Evolutionary conservation across 345 rosid genomes (phyloP).

Genomic region (Toxicodendron radicans): DNA sequence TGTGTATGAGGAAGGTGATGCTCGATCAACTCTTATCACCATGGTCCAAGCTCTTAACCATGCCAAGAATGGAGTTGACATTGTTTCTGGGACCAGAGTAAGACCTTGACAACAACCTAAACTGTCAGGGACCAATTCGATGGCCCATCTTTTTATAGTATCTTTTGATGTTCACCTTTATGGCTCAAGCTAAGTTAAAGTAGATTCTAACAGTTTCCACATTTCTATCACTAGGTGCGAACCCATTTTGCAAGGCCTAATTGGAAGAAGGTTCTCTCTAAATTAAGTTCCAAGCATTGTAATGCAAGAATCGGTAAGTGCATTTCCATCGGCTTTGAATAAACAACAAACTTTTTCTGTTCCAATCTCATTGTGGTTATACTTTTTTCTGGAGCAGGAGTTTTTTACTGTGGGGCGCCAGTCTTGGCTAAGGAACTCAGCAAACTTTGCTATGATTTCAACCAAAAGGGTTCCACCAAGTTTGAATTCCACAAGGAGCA

Average conservation of each 20-base stretch:
- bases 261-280: constrained; percentile 89
- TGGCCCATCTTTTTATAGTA: neutral
- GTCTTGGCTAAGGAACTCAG: constrained; percentile 86
- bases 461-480: constrained; percentile 89
- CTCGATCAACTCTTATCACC: constrained; percentile 96
- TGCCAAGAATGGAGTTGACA: constrained; percentile 95
- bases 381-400: constrained; percentile 54
- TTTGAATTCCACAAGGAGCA: constrained; percentile 98
- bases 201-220: neutral
- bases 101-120: constrained; percentile 2
- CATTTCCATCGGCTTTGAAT: constrained; percentile 9
- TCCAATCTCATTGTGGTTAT: neutral
- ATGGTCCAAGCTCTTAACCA: constrained; percentile 99
- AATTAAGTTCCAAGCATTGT: constrained; percentile 81
- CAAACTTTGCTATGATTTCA: constrained; percentile 88
- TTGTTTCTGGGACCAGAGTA: constrained; percentile 96
- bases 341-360: neutral
- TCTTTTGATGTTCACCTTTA: neutral
- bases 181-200: neutral
- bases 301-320: constrained; percentile 86
- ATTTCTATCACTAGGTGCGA: constrained; percentile 53
- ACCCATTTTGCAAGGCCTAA: constrained; percentile 98
- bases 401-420: constrained; percentile 96
- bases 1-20: constrained; percentile 99
- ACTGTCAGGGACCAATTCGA: neutral